phyloP scores from a whole-genome alignment of 495 filamentous ascomycete genomes.

The Neurospora intermedia region DNA sequence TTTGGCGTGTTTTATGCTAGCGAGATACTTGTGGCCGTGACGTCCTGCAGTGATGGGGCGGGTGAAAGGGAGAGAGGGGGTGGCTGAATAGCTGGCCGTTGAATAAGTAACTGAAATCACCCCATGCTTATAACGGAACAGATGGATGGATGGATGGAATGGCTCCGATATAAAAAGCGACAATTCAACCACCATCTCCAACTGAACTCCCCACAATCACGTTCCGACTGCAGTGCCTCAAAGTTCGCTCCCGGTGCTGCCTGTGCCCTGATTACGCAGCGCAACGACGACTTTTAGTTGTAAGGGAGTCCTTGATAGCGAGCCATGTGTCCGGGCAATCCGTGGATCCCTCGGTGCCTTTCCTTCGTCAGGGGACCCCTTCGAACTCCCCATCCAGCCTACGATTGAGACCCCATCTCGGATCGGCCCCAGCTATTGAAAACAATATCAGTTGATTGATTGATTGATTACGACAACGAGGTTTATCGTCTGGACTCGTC shows the following conservation, averaged over 20 bases:
- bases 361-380: not conserved
- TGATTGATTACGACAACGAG: not conserved
- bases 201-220: not conserved
- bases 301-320: not conserved
- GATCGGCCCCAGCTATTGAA: not conserved
- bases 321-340: not conserved
- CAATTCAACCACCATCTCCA: not conserved
- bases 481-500: not conserved
- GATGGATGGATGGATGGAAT: not conserved
- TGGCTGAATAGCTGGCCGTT: not conserved
- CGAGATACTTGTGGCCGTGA: not conserved
- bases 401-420: not conserved
- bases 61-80: not conserved
- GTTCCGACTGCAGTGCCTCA: not conserved
- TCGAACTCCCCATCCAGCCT: not conserved
- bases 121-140: not conserved
- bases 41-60: not conserved
- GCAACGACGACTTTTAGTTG: not conserved
- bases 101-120: not conserved
- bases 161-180: not conserved
- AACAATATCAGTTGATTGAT: not conserved
- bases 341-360: not conserved
- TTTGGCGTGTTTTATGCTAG: not conserved
- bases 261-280: not conserved
- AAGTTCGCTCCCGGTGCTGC: not conserved